Evolutionary conservation across 73 alveolate genomes (phyloP).

Genomic region (Breviolum minutum): DNA sequence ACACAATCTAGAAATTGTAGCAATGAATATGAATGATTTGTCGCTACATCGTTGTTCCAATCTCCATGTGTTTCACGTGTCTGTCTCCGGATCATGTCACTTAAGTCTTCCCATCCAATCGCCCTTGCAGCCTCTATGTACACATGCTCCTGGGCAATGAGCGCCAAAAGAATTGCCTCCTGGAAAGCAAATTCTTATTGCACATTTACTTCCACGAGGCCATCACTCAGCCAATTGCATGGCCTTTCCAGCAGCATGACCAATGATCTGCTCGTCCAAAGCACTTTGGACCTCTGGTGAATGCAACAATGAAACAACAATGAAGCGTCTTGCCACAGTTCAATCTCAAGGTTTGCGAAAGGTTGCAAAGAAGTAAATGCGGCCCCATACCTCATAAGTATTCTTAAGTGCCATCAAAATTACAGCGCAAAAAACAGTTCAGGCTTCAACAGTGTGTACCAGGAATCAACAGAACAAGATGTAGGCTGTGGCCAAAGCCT

Average conservation of each 20-base stretch:
- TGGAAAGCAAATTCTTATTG: background rate
- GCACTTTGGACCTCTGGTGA: constrained; percentile 30
- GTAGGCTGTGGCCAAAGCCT: too few relatives aligned
- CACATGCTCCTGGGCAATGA: constrained; percentile 61
- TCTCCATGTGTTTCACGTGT: background rate
- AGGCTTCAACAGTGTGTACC: too few relatives aligned
- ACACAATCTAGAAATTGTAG: too few relatives aligned
- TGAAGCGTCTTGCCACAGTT: too few relatives aligned
- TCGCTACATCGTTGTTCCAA: background rate
- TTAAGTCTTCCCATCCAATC: background rate
- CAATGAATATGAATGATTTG: too few relatives aligned
- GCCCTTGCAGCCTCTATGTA: constrained; percentile 34
- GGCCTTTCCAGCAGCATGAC: constrained; percentile 47
- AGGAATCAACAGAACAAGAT: too few relatives aligned
- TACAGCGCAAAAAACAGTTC: too few relatives aligned
- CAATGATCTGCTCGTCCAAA: constrained; percentile 68
- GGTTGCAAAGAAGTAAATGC: too few relatives aligned
- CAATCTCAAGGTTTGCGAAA: too few relatives aligned
- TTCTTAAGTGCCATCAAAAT: too few relatives aligned
- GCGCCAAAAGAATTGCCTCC: constrained; percentile 69
- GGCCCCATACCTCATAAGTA: too few relatives aligned
- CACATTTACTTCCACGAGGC: background rate
- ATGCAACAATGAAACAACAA: background rate
- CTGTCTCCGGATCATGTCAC: too few relatives aligned
- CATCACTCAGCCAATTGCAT: background rate